Conservation (phyloP, 1,139 yeast species). For the Sugiyamaella novakii region DNA sequence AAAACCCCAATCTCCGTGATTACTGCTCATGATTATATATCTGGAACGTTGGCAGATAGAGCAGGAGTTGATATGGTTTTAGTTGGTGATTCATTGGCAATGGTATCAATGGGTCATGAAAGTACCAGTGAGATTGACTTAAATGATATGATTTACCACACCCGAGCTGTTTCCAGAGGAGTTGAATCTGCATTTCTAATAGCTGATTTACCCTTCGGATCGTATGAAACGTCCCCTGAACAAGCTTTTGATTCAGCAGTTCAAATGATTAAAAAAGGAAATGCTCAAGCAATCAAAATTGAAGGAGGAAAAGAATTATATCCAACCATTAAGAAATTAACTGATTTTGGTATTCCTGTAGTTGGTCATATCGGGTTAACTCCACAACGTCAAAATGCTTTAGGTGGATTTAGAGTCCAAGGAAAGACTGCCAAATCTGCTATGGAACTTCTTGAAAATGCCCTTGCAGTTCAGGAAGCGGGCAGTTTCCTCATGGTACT, state of each 20-base stretch:
- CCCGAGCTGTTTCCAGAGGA: slow-evolving; percentile 75
- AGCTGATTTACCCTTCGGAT: slow-evolving; percentile 91
- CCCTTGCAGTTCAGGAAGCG: slow-evolving; percentile 66
- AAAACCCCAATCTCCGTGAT: slow-evolving; percentile 67
- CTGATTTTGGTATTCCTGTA: slow-evolving; percentile 78
- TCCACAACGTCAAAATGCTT: slow-evolving; percentile 77
- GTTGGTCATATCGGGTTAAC: slow-evolving; percentile 92
- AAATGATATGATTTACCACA: slow-evolving; percentile 79
- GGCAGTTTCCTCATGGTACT: slow-evolving; percentile 78
- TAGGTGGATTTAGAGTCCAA: slow-evolving; percentile 89
- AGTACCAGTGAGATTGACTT: slow-evolving; percentile 74
- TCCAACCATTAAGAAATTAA: slow-evolving; percentile 53
- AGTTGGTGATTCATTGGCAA: slow-evolving; percentile 91
- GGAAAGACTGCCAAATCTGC: slow-evolving; percentile 66
- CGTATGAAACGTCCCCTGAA: slow-evolving; percentile 65
- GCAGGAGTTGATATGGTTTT: slow-evolving; percentile 71
- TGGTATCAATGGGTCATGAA: slow-evolving; percentile 83
- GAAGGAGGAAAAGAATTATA: slow-evolving; percentile 74
- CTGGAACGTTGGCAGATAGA: slow-evolving; percentile 69
- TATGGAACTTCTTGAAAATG: slow-evolving; percentile 62
- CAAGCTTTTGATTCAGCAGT: slow-evolving; percentile 70
- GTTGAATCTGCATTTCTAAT: slow-evolving; percentile 63
- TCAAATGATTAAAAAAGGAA: slow-evolving; percentile 59
- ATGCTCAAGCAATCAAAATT: slow-evolving; percentile 78
- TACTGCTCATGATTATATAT: slow-evolving; percentile 86